These are phyloP conservation scores for Tolypocladium tundrense DNA, from an alignment of 2,329 filamentous ascomycete genomes.

Conservation along the genomic window DNA sequence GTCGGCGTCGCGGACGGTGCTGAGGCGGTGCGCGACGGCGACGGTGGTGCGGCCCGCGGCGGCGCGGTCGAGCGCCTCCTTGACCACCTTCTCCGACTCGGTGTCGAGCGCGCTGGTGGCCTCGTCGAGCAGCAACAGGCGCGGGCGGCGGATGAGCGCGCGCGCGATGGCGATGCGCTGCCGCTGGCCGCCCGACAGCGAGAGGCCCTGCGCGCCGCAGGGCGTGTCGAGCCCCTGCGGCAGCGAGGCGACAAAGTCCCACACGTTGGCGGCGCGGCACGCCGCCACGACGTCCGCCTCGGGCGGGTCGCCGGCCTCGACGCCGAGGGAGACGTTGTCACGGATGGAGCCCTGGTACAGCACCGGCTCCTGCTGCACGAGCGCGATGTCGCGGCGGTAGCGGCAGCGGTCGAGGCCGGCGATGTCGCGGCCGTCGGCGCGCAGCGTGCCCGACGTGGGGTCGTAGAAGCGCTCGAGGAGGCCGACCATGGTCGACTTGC, in stretches of 20 bases:
- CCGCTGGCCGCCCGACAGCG: slow-evolving; percentile 62
- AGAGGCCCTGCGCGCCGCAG: slow-evolving; percentile 57
- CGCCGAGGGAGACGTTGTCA: slow-evolving; percentile 44
- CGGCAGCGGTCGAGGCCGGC: slow-evolving; percentile 15
- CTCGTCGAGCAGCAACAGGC: slow-evolving; percentile 62
- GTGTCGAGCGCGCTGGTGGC: slow-evolving; percentile 57
- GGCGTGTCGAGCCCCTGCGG: slow-evolving; percentile 51
- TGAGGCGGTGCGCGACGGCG: slow-evolving; percentile 53
- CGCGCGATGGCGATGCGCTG: slow-evolving; percentile 66
- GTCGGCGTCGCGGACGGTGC: slow-evolving; percentile 48
- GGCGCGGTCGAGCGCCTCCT: slow-evolving; percentile 45
- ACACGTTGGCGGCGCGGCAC: slow-evolving; percentile 43
- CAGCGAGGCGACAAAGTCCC: slow-evolving; percentile 43
- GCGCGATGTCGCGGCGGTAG: slow-evolving; percentile 24
- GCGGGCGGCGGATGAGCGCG: slow-evolving; percentile 56
- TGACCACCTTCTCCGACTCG: slow-evolving; percentile 55
- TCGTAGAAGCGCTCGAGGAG: slow-evolving; percentile 36
- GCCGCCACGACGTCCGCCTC: slow-evolving; percentile 35
- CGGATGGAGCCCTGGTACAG: slow-evolving; percentile 41
- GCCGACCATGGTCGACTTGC: slow-evolving; percentile 50
- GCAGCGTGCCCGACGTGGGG: slow-evolving; percentile 18
- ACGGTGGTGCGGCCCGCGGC: slow-evolving; percentile 40
- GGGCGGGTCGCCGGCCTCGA: slow-evolving; percentile 16
- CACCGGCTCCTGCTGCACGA: slow-evolving; percentile 31
- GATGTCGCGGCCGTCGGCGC: slow-evolving; percentile 18